These are phyloP conservation scores for Hericium alpestre DNA, from an alignment of 768 basidiomycete genomes.

Conservation along the genomic window DNA sequence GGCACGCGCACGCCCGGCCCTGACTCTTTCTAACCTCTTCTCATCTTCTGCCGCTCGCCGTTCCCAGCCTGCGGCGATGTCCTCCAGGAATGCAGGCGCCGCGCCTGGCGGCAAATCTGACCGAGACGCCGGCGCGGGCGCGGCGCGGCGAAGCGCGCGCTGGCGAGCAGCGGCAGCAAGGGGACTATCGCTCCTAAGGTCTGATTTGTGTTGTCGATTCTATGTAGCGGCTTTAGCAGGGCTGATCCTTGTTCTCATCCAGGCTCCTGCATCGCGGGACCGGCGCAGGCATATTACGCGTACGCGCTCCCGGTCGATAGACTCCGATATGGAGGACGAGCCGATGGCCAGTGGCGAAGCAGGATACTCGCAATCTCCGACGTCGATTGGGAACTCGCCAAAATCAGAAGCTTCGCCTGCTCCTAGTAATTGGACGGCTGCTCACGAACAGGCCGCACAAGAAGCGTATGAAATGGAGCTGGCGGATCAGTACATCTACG, in stretches of 20 bases:
- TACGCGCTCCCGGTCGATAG: conserved; percentile 49
- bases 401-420: conserved; percentile 49
- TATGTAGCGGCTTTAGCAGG: background rate
- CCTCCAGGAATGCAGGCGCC: conserved; percentile 39
- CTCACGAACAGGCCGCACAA: conserved; percentile 61
- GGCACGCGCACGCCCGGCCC: conserved; percentile 84
- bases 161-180: conserved; percentile 50
- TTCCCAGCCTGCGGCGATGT: conserved; percentile 57
- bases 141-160: conserved; percentile 60
- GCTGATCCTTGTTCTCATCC: background rate
- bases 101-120: conserved; percentile 33
- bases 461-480: conserved; percentile 60
- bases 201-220: conserved; percentile 37
- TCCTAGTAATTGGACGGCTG: conserved; percentile 51
- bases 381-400: conserved; percentile 19
- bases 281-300: conserved; percentile 47
- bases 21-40: conserved; percentile 81
- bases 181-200: conserved; percentile 25
- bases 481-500: conserved; percentile 77
- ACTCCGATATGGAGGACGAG: conserved; percentile 69
- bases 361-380: conserved; percentile 50
- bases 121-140: conserved; percentile 34
- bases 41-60: conserved; percentile 63
- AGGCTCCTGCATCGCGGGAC: conserved; percentile 38
- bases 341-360: conserved; percentile 33